phyloP scores from a whole-genome alignment of 129 eudicot species.

The Tagetes patula region DNA sequence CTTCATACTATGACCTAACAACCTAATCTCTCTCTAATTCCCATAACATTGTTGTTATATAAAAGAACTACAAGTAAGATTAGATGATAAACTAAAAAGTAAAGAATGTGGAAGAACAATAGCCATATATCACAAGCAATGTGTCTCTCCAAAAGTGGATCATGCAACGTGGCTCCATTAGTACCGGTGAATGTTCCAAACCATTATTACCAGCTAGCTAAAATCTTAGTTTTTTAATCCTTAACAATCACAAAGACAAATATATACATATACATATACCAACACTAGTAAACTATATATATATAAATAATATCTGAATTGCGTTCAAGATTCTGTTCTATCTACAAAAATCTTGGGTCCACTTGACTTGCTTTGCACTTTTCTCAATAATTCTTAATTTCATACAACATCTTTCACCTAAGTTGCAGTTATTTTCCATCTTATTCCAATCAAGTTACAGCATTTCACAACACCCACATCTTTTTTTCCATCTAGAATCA shows the following conservation, averaged over 20 bases:
- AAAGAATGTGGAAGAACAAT: neutral
- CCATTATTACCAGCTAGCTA: conserved; percentile 5
- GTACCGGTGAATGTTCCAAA: conserved; percentile 10
- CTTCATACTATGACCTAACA: too few species aligned
- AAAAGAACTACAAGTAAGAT: too few species aligned
- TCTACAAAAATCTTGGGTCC: conserved; percentile 38
- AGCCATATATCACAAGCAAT: neutral
- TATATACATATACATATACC: neutral
- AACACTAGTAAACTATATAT: neutral
- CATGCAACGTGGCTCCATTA: conserved; percentile 29
- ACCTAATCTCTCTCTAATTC: too few species aligned
- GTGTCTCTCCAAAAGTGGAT: neutral
- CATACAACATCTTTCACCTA: conserved; percentile 14
- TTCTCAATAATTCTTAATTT: conserved; percentile 24
- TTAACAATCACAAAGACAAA: neutral
- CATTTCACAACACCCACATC: conserved; percentile 22
- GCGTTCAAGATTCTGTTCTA: conserved; percentile 35
- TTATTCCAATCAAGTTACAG: conserved; percentile 24
- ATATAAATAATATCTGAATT: conserved; percentile 13
- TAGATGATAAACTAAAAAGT: too few species aligned
- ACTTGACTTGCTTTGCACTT: conserved; percentile 31
- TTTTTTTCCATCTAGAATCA: conserved; percentile 22
- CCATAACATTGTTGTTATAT: too few species aligned
- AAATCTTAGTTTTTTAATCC: neutral
- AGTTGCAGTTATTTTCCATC: conserved; percentile 13